Percentiles rank a stretch among this genome's conserved stretches.
Evolutionary conservation across 768 basidiomycete genomes (phyloP).

Genomic region (Mrakia frigida): DNA sequence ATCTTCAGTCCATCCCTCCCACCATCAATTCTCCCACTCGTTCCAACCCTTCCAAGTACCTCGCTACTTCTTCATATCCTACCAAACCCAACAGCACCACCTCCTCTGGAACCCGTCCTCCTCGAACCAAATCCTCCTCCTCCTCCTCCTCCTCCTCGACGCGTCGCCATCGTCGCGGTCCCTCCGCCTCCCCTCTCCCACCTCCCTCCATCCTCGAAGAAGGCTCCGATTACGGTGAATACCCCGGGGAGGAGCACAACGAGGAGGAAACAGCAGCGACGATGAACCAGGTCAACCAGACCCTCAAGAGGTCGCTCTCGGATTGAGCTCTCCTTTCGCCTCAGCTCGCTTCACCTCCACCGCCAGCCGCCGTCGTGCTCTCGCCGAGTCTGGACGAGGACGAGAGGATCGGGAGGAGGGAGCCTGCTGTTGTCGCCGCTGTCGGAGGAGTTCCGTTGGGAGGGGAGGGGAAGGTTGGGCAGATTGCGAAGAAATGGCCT

Average conservation of each 20-base stretch:
- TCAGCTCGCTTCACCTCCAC: not conserved
- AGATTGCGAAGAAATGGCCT: not conserved
- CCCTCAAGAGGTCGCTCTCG: not conserved
- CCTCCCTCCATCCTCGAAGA: not conserved
- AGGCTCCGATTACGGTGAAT: not conserved
- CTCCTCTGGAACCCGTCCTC: not conserved
- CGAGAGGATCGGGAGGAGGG: not conserved
- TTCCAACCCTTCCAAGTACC: not conserved
- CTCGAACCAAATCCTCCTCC: not conserved
- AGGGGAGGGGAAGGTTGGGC: not conserved
- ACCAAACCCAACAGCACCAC: not conserved
- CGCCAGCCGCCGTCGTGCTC: not conserved
- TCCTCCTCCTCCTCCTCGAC: too few species aligned
- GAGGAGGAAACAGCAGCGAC: not conserved
- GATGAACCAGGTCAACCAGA: conserved; percentile 8
- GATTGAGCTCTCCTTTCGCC: not conserved
- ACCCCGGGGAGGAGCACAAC: not conserved
- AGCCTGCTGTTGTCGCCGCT: not conserved
- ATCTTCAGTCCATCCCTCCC: too few species aligned
- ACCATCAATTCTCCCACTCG: not conserved
- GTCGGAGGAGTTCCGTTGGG: not conserved
- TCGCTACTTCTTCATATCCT: not conserved
- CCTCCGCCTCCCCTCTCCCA: too few species aligned
- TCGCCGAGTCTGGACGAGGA: conserved; percentile 1
- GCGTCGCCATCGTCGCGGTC: too few species aligned